Evolutionary conservation across 2,329 filamentous ascomycete genomes (phyloP).

Genomic region (Chrysoporthe austroafricana): DNA sequence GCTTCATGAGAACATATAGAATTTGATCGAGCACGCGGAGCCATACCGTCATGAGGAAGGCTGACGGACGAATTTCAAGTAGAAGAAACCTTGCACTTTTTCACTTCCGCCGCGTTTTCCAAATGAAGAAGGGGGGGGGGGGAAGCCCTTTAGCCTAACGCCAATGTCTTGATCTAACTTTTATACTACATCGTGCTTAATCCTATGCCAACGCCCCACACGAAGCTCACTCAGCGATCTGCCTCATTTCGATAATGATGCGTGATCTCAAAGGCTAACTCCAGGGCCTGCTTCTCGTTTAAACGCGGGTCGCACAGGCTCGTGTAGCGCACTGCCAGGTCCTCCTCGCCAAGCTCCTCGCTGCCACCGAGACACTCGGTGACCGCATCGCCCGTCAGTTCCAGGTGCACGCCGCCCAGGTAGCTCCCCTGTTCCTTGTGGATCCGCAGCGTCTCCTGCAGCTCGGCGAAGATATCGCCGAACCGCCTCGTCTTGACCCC

Average conservation of each 20-base stretch:
- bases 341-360: slow-evolving; percentile 83
- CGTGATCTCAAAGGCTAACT: slow-evolving; percentile 91
- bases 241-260: slow-evolving; percentile 66
- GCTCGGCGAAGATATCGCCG: slow-evolving; percentile 84
- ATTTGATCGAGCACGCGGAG: neutral
- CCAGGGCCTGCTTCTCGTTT: slow-evolving; percentile 97
- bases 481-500: slow-evolving; percentile 95
- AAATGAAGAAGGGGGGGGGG: neutral
- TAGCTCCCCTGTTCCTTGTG: slow-evolving; percentile 84
- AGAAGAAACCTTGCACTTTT: neutral
- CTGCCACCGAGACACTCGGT: slow-evolving; percentile 95
- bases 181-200: too few species aligned
- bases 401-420: slow-evolving; percentile 91
- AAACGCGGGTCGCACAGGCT: slow-evolving; percentile 94
- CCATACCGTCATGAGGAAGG: neutral
- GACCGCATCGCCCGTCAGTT: slow-evolving; percentile 93
- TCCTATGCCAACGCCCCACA: neutral
- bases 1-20: neutral
- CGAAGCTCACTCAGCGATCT: slow-evolving; percentile 5
- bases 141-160: neutral
- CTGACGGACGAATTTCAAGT: too few species aligned
- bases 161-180: neutral
- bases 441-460: slow-evolving; percentile 80
- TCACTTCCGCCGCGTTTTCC: too few species aligned
- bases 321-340: slow-evolving; percentile 88